Conservation (phyloP, 768 basidiomycete species). For the Lactarius sanguifluus region DNA sequence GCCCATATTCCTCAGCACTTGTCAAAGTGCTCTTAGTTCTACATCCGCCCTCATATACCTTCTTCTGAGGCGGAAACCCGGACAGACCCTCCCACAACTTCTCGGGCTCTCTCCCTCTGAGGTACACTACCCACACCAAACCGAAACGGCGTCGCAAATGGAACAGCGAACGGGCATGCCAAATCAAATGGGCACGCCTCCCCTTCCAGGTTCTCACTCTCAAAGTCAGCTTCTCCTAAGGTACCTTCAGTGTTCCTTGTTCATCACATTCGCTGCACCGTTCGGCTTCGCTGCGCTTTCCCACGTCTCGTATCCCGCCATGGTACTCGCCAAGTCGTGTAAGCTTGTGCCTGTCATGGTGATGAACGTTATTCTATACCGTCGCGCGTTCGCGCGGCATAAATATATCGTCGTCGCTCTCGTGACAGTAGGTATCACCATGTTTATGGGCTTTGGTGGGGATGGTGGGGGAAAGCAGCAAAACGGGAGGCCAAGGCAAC, state of each 20-base stretch:
- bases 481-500: slow-evolving; percentile 39
- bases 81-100: slow-evolving; percentile 51
- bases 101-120: slow-evolving; percentile 57
- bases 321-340: slow-evolving; percentile 98
- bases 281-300: slow-evolving; percentile 95
- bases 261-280: slow-evolving; percentile 89
- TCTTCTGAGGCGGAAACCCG: slow-evolving; percentile 54
- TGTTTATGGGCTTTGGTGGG: slow-evolving; percentile 89
- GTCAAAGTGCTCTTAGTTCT: slow-evolving; percentile 77
- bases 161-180: slow-evolving; percentile 38
- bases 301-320: slow-evolving; percentile 97
- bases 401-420: slow-evolving; percentile 95
- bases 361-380: slow-evolving; percentile 95
- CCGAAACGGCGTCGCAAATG: slow-evolving; percentile 39
- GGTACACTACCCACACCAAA: slow-evolving; percentile 28
- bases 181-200: slow-evolving; percentile 33
- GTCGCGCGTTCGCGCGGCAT: slow-evolving; percentile 87
- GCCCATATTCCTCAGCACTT: slow-evolving; percentile 80
- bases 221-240: slow-evolving; percentile 57
- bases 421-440: slow-evolving; percentile 87
- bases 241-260: slow-evolving; percentile 81
- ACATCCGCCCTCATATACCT: slow-evolving; percentile 79
- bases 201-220: slow-evolving; percentile 36
- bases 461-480: slow-evolving; percentile 46
- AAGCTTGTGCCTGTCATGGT: slow-evolving; percentile 98